phyloP scores from a whole-genome alignment of 1,284 basidiomycete genomes.

The Cutaneotrichosporon spelunceum region DNA sequence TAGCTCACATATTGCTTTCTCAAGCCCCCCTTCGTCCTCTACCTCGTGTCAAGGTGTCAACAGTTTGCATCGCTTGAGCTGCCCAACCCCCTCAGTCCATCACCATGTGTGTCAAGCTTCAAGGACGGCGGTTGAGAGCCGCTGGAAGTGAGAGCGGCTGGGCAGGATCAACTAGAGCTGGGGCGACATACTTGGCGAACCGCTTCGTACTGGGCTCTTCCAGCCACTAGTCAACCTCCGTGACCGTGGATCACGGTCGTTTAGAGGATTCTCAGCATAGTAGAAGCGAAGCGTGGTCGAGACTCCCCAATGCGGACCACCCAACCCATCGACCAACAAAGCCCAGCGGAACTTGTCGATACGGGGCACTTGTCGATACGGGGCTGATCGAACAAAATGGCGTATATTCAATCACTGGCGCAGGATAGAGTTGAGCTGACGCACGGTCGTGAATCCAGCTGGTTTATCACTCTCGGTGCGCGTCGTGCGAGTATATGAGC shows the following conservation, averaged over 20 bases:
- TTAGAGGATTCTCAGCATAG: neutral
- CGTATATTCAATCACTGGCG: neutral
- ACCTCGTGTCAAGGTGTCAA: neutral
- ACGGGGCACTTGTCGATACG: no score
- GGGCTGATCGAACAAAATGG: neutral
- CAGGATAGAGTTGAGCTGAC: neutral
- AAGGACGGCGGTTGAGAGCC: neutral
- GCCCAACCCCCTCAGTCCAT: neutral
- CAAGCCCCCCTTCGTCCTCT: neutral
- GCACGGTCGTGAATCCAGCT: neutral
- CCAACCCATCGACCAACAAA: neutral
- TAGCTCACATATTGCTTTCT: neutral
- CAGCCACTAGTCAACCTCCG: slow-evolving; percentile 28
- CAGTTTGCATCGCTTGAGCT: neutral
- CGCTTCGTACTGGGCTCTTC: slow-evolving; percentile 32
- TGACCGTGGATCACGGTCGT: neutral
- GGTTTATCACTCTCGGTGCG: neutral
- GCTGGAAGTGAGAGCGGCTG: slow-evolving; percentile 37
- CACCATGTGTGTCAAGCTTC: slow-evolving; percentile 17
- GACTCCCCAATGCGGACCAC: neutral
- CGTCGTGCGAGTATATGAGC: neutral
- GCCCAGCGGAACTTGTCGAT: neutral
- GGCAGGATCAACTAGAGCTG: slow-evolving; percentile 40
- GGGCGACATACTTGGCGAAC: slow-evolving; percentile 33
- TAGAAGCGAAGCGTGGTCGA: neutral